These are phyloP conservation scores for Plasmodium malariae DNA, from an alignment of 169 alveolate species.

Conservation along the genomic window DNA sequence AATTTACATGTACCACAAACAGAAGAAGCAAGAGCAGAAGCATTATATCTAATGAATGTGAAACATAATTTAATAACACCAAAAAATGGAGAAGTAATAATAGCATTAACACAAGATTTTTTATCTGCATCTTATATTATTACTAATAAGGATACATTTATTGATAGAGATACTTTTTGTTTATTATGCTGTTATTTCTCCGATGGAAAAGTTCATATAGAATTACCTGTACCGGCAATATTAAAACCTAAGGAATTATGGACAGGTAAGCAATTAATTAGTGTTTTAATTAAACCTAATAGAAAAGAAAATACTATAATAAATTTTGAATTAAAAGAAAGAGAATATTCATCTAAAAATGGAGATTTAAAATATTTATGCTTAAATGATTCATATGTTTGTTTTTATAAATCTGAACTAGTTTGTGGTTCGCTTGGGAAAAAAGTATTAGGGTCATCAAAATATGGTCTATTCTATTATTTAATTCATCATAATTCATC, in stretches of 20 bases:
- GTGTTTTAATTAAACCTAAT: slow-evolving; percentile 95
- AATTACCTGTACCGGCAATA: slow-evolving; percentile 95
- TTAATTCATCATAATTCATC: slow-evolving; percentile 93
- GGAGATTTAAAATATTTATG: slow-evolving; percentile 81
- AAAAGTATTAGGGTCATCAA: slow-evolving; percentile 93
- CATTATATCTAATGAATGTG: slow-evolving; percentile 95
- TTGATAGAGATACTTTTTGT: slow-evolving; percentile 93
- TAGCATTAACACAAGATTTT: slow-evolving; percentile 96
- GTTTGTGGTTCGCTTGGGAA: slow-evolving; percentile 97
- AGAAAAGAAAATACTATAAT: slow-evolving; percentile 88
- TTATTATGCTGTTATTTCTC: slow-evolving; percentile 94
- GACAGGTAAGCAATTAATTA: slow-evolving; percentile 98
- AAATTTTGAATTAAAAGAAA: slow-evolving; percentile 92
- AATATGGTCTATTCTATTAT: slow-evolving; percentile 95
- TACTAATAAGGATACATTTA: slow-evolving; percentile 96
- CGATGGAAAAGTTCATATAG: slow-evolving; percentile 91
- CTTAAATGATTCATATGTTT: slow-evolving; percentile 96
- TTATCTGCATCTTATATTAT: slow-evolving; percentile 93
- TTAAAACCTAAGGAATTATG: slow-evolving; percentile 97
- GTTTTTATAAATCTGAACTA: slow-evolving; percentile 95
- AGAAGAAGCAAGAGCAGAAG: slow-evolving; percentile 97
- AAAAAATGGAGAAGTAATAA: slow-evolving; percentile 97
- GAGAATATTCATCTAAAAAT: slow-evolving; percentile 83
- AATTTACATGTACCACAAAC: slow-evolving; percentile 99
- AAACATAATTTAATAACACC: slow-evolving; percentile 96